Conservation (phyloP, 345 rosid genomes). For the Anacardium occidentale region DNA sequence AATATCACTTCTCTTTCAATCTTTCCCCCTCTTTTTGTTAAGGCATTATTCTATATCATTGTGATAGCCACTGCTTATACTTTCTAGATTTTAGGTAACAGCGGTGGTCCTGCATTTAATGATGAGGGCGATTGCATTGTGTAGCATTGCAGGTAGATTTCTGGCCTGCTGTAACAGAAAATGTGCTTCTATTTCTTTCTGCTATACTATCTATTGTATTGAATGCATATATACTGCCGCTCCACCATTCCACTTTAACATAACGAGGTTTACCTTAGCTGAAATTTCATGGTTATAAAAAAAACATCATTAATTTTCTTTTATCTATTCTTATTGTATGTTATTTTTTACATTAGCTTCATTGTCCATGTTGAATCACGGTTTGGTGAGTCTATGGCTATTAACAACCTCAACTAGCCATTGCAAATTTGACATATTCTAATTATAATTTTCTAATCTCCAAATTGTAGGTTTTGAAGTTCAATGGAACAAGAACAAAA, state of each 20-base stretch:
- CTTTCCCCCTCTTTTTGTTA: neutral
- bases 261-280: slow-evolving; percentile 18
- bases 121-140: slow-evolving; percentile 97
- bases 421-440: slow-evolving; percentile 1
- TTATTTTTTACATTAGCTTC: neutral
- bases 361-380: slow-evolving; percentile 1
- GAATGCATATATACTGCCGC: neutral
- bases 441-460: neutral
- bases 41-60: slow-evolving; percentile 35
- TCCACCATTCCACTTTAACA: neutral
- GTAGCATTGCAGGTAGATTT: slow-evolving; percentile 93
- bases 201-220: neutral
- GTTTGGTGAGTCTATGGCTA: slow-evolving; percentile 32
- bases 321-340: neutral
- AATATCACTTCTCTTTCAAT: neutral
- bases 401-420: neutral
- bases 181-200: neutral
- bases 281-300: neutral
- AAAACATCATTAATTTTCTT: neutral
- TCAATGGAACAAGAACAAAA: slow-evolving; percentile 66
- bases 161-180: slow-evolving; percentile 14
- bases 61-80: slow-evolving; percentile 64
- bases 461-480: slow-evolving; percentile 66
- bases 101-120: slow-evolving; percentile 99
- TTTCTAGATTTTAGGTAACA: slow-evolving; percentile 88